Base-by-base conservation (phyloP, 2,329 filamentous ascomycete species). In the Shiraia bambusicola region DNA sequence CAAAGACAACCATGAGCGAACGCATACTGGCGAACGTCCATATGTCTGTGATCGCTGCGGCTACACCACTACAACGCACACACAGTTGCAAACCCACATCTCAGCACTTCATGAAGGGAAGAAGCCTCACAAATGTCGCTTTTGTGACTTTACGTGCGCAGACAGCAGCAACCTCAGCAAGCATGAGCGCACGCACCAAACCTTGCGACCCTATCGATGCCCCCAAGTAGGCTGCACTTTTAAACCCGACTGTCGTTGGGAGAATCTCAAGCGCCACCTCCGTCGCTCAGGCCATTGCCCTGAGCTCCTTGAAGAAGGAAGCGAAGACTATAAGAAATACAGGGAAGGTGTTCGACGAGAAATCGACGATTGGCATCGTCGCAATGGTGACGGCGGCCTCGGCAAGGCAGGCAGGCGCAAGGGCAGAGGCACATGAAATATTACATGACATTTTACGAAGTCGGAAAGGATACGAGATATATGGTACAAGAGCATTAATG, bases 1-100 rank as follows among this genome's bases (percentile, higher is more conserved):
- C n/a, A 65, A 68, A 36, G 65, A 69, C 28, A 70, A 70, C 28
- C 67, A 70, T 31, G 61, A 67, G 42, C 56, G 66, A 6, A 69
- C 66, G 2, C 67, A 70, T 34, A 67, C 64, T 0, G 66, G 66
- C 12, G 59, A 64, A 26, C 53, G 64, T 10, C 67, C 67, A 2
- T 69, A 69, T 24, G 54, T 59, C 6, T 70, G 67, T 35, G 57
- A 65, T 25, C 54, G 59, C 13, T 70, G 67, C 36, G 61, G 57
- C 2, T 69, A 68, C 34, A 66, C 59, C 1, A 68, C 66, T 2
- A 69, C 67, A 0, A 70, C 67, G n/a, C 64, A 67, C 26, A 70
- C 67, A 4, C 66, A 69, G 31, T 34, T 67, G 10, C 62, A 67
- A 47, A 69, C 66, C 6, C 67, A 70, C 30, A 67, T 67, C 16